These are phyloP conservation scores for Leptographium wingfieldii DNA, from an alignment of 2,329 filamentous ascomycete genomes.

Conservation along the genomic window DNA sequence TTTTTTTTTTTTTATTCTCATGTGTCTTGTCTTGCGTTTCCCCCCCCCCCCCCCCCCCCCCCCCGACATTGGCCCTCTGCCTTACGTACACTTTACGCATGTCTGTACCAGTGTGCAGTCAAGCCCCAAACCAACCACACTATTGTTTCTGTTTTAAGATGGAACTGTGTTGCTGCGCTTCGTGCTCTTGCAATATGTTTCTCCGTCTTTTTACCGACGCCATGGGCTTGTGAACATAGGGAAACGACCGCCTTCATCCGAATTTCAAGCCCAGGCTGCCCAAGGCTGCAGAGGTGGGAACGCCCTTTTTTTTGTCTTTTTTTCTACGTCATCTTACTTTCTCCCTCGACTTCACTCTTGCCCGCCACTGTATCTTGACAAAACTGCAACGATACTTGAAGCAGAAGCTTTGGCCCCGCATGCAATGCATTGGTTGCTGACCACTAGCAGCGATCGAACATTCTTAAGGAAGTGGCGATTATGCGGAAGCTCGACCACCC, in stretches of 20 bases:
- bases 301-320: slow-evolving; percentile 20
- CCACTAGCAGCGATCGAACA: slow-evolving; percentile 71
- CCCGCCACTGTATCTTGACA: no score
- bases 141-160: no score
- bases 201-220: slow-evolving; percentile 34
- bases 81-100: no score
- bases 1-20: no score
- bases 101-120: no score
- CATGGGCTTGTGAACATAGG: slow-evolving; percentile 45
- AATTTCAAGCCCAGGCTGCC: slow-evolving; percentile 81
- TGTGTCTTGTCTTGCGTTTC: no score
- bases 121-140: no score
- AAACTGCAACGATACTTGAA: not conserved
- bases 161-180: no score
- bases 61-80: no score
- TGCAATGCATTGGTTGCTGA: slow-evolving; percentile 6
- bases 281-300: slow-evolving; percentile 91
- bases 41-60: no score
- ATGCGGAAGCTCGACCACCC: slow-evolving; percentile 96
- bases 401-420: not conserved
- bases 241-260: slow-evolving; percentile 85
- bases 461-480: slow-evolving; percentile 96
- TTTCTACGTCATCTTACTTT: slow-evolving; percentile 13
- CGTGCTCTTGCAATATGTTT: not conserved
- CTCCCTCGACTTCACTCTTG: slow-evolving; percentile 2